phyloP scores from a whole-genome alignment of 78 protist genomes.

The Capsaspora owczarzaki region DNA sequence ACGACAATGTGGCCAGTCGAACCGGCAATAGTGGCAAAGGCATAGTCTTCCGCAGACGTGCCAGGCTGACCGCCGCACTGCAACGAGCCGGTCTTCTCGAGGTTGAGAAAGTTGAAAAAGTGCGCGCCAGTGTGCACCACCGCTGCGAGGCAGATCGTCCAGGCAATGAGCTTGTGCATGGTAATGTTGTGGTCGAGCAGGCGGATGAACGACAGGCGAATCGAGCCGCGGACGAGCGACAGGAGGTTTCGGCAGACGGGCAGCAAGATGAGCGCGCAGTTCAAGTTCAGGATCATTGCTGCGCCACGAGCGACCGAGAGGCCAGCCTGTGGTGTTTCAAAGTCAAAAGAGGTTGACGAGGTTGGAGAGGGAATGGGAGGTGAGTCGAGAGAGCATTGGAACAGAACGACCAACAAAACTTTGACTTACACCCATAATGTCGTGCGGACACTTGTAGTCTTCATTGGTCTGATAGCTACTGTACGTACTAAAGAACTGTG shows the following conservation, averaged over 20 bases:
- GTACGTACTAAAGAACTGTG: too few relatives aligned
- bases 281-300: slow-evolving; percentile 48
- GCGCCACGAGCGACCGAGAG: slow-evolving; percentile 43
- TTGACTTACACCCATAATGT: too few relatives aligned
- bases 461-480: too few relatives aligned
- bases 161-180: slow-evolving; percentile 61
- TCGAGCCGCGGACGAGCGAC: slow-evolving; percentile 24
- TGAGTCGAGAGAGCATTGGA: too few relatives aligned
- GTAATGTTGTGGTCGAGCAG: slow-evolving; percentile 73
- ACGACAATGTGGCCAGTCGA: slow-evolving; percentile 56
- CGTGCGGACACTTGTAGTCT: too few relatives aligned
- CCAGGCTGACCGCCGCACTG: not conserved
- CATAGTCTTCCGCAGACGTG: not conserved
- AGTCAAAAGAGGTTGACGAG: too few relatives aligned
- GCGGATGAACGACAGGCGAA: slow-evolving; percentile 35
- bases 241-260: slow-evolving; percentile 67
- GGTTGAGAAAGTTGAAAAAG: not conserved
- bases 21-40: slow-evolving; percentile 38
- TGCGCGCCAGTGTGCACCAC: slow-evolving; percentile 3
- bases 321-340: too few relatives aligned
- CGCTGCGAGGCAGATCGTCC: slow-evolving; percentile 37
- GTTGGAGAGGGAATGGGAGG: too few relatives aligned
- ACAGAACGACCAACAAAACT: too few relatives aligned
- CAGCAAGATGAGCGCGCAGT: slow-evolving; percentile 57
- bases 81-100: not conserved